These are phyloP conservation scores for Senna tora DNA, from an alignment of 306 rosid genomes.

Conservation along the genomic window DNA sequence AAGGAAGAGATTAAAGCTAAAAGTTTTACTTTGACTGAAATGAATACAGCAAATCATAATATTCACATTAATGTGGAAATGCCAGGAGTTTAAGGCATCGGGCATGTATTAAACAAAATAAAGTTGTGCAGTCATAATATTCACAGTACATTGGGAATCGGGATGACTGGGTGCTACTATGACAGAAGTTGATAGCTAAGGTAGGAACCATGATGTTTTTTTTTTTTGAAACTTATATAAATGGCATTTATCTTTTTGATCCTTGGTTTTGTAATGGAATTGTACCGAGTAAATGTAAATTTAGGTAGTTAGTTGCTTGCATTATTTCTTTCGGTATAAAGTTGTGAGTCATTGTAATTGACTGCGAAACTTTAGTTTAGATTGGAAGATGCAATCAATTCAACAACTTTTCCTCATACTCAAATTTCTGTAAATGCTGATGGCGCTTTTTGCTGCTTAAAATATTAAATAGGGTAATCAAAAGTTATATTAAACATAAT, in stretches of 20 bases:
- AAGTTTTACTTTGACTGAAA: slow-evolving; percentile 49
- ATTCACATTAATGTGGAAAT: slow-evolving; percentile 63
- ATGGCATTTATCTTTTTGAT: slow-evolving; percentile 40
- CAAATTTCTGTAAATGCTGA: slow-evolving; percentile 28
- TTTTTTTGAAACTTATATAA: slow-evolving; percentile 49
- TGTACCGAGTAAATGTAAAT: slow-evolving; percentile 72
- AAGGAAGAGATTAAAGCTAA: slow-evolving; percentile 58
- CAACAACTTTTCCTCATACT: slow-evolving; percentile 25
- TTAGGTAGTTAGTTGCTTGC: slow-evolving; percentile 63
- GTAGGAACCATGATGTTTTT: slow-evolving; percentile 60
- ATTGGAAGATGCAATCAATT: slow-evolving; percentile 51
- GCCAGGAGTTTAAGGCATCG: slow-evolving; percentile 70
- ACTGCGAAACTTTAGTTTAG: slow-evolving; percentile 52
- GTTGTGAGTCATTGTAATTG: slow-evolving; percentile 44
- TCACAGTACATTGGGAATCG: slow-evolving; percentile 41
- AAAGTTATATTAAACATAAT: not conserved
- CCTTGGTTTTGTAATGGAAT: slow-evolving; percentile 67
- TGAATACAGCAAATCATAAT: slow-evolving; percentile 45
- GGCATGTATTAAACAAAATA: slow-evolving; percentile 63
- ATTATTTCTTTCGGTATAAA: slow-evolving; percentile 45
- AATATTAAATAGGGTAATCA: not conserved
- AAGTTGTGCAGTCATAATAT: slow-evolving; percentile 72
- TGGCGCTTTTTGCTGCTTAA: slow-evolving; percentile 4
- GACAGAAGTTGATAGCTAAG: slow-evolving; percentile 61
- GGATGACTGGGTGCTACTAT: slow-evolving; percentile 42